Conservation (phyloP, 805 yeast species). For the Hemisphaericaspora nanyangensis region DNA sequence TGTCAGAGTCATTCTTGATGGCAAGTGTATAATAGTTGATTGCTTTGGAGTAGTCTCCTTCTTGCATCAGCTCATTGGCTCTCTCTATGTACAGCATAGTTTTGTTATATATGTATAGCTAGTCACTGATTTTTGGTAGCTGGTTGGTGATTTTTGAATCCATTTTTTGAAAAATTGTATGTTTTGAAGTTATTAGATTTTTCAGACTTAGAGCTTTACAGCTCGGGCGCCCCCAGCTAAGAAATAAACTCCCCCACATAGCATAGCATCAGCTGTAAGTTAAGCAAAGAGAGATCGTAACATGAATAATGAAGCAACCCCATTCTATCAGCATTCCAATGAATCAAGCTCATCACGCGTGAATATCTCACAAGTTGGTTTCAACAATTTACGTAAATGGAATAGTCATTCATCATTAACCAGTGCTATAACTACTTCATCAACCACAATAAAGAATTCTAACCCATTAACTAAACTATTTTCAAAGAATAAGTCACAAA, state of each 20-base stretch:
- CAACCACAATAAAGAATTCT: constrained; percentile 21
- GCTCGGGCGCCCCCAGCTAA: no score
- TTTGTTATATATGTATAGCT: no score
- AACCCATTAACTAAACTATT: constrained; percentile 29
- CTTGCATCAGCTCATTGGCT: constrained; percentile 6
- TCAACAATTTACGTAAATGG: constrained; percentile 29
- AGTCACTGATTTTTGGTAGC: no score
- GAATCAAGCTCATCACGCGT: constrained; percentile 4
- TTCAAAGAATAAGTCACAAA: constrained; percentile 23
- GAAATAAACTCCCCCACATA: no score
- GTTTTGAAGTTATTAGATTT: no score
- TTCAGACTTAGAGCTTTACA: no score
- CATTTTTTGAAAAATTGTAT: no score
- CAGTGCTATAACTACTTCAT: constrained; percentile 15
- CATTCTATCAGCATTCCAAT: constrained; percentile 4
- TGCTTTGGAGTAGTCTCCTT: constrained; percentile 13
- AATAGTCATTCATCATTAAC: constrained; percentile 24
- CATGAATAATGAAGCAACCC: not conserved
- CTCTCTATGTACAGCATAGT: constrained; percentile 3
- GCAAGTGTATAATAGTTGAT: constrained; percentile 15
- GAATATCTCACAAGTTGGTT: constrained; percentile 26
- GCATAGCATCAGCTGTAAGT: no score
- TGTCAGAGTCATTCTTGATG: constrained; percentile 9
- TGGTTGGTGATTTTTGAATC: no score
- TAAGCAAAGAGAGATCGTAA: no score